These are phyloP conservation scores for Chaetoceros tenuissimus DNA, from an alignment of 108 stramenopile species.

Conservation along the genomic window DNA sequence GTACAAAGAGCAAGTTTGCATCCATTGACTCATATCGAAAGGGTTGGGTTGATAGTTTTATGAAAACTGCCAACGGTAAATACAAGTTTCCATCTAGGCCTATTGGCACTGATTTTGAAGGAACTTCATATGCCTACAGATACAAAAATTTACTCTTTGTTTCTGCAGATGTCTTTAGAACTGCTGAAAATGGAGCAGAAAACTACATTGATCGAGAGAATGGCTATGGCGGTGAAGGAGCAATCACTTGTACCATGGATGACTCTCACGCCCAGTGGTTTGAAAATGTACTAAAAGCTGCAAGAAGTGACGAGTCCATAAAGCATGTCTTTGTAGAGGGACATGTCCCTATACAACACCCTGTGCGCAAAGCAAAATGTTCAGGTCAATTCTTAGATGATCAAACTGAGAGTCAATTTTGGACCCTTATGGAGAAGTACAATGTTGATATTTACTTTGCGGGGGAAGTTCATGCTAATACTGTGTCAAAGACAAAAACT, in stretches of 20 bases:
- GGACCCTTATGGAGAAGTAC: no score
- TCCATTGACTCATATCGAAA: background rate
- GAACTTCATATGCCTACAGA: no score
- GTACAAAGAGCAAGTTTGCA: no score
- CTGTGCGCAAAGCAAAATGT: no score
- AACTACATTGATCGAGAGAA: background rate
- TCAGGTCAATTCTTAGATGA: no score
- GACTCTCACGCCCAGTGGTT: background rate
- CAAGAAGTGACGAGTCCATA: background rate
- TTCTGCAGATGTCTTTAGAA: background rate
- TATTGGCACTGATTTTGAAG: no score
- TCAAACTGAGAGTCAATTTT: no score
- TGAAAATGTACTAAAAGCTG: constrained; percentile 6
- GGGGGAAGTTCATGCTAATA: no score
- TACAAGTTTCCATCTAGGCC: constrained; percentile 2
- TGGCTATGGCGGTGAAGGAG: constrained; percentile 5
- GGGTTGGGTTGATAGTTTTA: constrained; percentile 1
- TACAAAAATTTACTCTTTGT: no score
- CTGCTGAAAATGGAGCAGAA: background rate
- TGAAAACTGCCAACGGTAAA: background rate
- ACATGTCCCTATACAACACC: no score
- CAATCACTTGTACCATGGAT: constrained; percentile 1
- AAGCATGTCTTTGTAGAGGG: constrained; percentile 1
- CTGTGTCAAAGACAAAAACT: no score
- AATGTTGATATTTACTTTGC: no score